Evolutionary conservation across 495 filamentous ascomycete genomes (phyloP), one percentile per base, ranked within the genome.

Genomic region (Aspergillus carlsbadensis): DNA sequence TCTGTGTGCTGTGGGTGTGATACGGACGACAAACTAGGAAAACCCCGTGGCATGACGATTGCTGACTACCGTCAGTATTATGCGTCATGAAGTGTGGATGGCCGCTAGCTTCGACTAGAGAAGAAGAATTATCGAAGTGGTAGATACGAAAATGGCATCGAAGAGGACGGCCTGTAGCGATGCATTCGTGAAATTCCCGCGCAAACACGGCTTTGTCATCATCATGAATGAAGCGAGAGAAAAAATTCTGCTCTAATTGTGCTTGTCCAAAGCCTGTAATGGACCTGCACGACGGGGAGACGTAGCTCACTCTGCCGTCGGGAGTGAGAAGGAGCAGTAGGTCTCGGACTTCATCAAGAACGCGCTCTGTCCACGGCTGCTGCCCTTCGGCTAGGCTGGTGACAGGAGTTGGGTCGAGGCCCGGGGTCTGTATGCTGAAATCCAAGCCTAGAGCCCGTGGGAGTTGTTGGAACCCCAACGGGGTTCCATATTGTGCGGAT

Each of bases 1-100:
- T 76, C 10, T 81, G 84, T 0, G 90, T 85, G 65, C 91, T 94
- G 67, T 87, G 91, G 44, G 88, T 94, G 6, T 91, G 92, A 69
- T 97, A 96, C 10, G 91, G 94, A 18, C 94, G 81, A 21, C 91
- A 85, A 84, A 96, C 90, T 77, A 98, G 89, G 70, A 98, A 96
- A 65, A 96, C 88, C 15, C 93, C 92, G 57, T 87, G 83, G 71
- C 93, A 96, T 60, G 86, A 34, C n/a, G 40, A 15, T n/a, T 36
- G 20, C 24, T 52, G 52, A 37, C 29, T 52, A 26, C 31, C 45
- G 39, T 52, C 54, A 5, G 18, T 37, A 7, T 52, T 57, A 87
- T 11, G 62, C 54, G 18, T 63, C 83, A 33, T 53, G 52, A 96
- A 81, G 71, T 98, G 94, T 22, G 93, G 89, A 65, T 98, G 94